These are phyloP conservation scores for Heterobasidion annosum DNA, from an alignment of 1,284 basidiomycete species.

Conservation along the genomic window DNA sequence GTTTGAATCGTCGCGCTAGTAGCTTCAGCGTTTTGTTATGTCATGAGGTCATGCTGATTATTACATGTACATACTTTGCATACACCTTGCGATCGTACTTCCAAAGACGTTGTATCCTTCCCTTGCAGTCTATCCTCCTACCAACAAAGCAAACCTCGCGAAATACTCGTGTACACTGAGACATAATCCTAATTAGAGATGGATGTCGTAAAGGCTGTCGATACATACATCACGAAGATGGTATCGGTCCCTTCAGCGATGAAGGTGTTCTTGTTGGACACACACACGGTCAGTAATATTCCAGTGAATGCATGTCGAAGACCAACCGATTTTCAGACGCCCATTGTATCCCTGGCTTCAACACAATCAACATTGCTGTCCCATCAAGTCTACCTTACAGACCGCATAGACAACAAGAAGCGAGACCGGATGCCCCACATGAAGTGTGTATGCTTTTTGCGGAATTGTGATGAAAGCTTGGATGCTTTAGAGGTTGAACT, in stretches of 20 bases:
- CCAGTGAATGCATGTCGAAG: not conserved
- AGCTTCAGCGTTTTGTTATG: too few species aligned
- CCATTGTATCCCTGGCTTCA: constrained; percentile 90
- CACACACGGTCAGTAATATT: constrained; percentile 71
- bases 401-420: constrained; percentile 88
- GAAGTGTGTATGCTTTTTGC: constrained; percentile 93
- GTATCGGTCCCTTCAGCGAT: constrained; percentile 82
- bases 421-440: constrained; percentile 91
- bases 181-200: constrained; percentile 30
- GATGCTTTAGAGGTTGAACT: constrained; percentile 81
- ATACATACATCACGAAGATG: constrained; percentile 90
- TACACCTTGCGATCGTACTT: too few species aligned
- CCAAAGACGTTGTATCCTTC: too few species aligned
- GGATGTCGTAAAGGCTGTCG: constrained; percentile 94
- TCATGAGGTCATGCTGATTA: too few species aligned
- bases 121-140: too few species aligned
- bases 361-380: constrained; percentile 93
- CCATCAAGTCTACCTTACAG: constrained; percentile 96
- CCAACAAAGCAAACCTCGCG: too few species aligned
- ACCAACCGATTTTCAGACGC: constrained; percentile 54
- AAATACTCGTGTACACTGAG: too few species aligned
- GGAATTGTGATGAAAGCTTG: constrained; percentile 75
- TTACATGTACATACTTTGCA: too few species aligned
- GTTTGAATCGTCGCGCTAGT: too few species aligned
- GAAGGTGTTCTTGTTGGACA: constrained; percentile 96